phyloP scores from a whole-genome alignment of 352 stramenopile species.

The Phytophthora melonis region DNA sequence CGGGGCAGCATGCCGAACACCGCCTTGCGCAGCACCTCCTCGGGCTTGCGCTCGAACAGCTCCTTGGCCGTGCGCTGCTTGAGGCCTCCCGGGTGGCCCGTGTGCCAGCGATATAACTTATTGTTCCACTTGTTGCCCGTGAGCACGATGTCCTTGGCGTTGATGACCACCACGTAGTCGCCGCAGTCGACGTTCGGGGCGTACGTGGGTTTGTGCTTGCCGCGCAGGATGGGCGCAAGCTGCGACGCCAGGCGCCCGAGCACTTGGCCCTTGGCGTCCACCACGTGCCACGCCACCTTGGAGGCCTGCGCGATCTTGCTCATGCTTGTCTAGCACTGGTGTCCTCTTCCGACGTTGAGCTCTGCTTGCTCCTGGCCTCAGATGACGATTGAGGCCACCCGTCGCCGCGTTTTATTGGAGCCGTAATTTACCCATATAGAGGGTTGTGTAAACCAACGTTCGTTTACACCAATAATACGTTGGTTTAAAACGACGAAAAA shows the following conservation, averaged over 20 bases:
- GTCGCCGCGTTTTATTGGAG: constrained; percentile 6
- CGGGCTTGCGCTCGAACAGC: constrained; percentile 95
- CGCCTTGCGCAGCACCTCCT: constrained; percentile 96
- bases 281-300: constrained; percentile 95
- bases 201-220: constrained; percentile 99
- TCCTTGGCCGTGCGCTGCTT: constrained; percentile 96
- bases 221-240: constrained; percentile 96
- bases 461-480: neutral
- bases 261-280: constrained; percentile 96
- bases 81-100: constrained; percentile 96
- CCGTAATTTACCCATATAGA: neutral
- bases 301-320: constrained; percentile 86
- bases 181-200: constrained; percentile 97
- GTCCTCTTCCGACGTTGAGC: neutral
- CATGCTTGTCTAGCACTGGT: constrained; percentile 46
- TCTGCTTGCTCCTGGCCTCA: neutral
- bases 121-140: constrained; percentile 97
- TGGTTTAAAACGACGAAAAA: neutral
- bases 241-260: constrained; percentile 96
- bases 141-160: constrained; percentile 96
- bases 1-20: constrained; percentile 98
- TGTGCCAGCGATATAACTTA: constrained; percentile 99
- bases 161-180: constrained; percentile 98
- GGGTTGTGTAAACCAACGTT: neutral
- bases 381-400: constrained; percentile 2